Evolutionary conservation across 2,329 filamentous ascomycete species (phyloP).

Genomic region (Apiospora pterosperma): DNA sequence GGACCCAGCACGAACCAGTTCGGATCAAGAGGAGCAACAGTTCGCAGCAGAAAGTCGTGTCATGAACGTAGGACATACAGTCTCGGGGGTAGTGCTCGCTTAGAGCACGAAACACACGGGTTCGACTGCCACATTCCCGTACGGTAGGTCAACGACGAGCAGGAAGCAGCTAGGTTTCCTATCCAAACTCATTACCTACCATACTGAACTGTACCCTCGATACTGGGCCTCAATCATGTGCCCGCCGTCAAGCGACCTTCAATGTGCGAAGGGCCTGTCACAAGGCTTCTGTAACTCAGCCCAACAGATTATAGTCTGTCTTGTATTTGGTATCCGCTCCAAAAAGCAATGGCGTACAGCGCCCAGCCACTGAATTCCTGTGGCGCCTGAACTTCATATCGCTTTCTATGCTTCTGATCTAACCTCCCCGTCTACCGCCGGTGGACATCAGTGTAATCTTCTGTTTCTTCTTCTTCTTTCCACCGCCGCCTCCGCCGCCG

Average conservation of each 20-base stretch:
- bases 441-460: conserved; percentile 73
- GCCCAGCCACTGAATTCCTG: not conserved
- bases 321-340: not conserved
- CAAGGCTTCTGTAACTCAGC: not conserved
- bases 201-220: not conserved
- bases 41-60: not conserved
- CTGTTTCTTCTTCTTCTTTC: conserved; percentile 69
- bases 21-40: not conserved
- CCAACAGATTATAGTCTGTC: not conserved
- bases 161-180: not conserved
- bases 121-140: not conserved
- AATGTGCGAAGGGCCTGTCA: not conserved
- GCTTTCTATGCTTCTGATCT: not conserved
- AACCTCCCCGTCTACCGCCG: conserved; percentile 38
- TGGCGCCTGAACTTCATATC: not conserved
- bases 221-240: not conserved
- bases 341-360: not conserved
- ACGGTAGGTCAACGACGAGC: not conserved
- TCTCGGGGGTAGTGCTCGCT: not conserved
- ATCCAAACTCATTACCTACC: not conserved
- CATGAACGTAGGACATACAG: not conserved
- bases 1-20: not conserved
- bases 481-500: conserved; percentile 36
- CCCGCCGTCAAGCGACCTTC: not conserved
- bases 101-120: not conserved